Evolutionary conservation across 2,329 filamentous ascomycete genomes (phyloP).

Genomic region (Parasarocladium wereldwijsianum): DNA sequence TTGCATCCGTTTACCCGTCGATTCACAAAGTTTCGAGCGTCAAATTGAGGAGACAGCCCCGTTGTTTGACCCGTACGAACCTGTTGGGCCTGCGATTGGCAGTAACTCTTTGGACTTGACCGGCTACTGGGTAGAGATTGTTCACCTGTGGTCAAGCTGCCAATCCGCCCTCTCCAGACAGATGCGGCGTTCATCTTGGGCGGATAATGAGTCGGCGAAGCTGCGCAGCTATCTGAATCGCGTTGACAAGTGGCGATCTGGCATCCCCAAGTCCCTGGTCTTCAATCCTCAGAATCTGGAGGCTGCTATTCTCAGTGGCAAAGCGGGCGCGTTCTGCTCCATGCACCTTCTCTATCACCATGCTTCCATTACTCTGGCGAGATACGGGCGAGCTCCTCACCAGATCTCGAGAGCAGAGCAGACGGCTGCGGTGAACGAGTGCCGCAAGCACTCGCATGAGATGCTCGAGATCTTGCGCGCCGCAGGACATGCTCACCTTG

Average conservation of each 20-base stretch:
- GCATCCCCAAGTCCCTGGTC: constrained; percentile 37
- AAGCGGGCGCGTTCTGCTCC: constrained; percentile 43
- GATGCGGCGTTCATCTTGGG: constrained; percentile 13
- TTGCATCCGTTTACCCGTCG: constrained; percentile 50
- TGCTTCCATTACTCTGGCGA: constrained; percentile 48
- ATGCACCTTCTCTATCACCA: constrained; percentile 55
- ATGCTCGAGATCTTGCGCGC: constrained; percentile 32
- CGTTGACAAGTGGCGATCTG: constrained; percentile 41
- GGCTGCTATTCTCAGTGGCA: constrained; percentile 33
- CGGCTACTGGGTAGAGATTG: constrained; percentile 45
- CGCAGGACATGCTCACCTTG: constrained; percentile 21
- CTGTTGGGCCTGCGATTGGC: no score
- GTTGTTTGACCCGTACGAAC: constrained; percentile 42
- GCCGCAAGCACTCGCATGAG: constrained; percentile 35
- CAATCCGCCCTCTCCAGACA: constrained; percentile 39
- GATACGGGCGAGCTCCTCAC: constrained; percentile 32
- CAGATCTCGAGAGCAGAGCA: constrained; percentile 25
- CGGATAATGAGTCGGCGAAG: constrained; percentile 14
- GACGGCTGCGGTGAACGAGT: constrained; percentile 28
- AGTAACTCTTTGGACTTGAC: constrained; percentile 1
- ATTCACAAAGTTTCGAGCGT: constrained; percentile 45
- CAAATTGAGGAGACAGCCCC: constrained; percentile 42
- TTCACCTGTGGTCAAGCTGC: constrained; percentile 50
- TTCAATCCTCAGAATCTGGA: constrained; percentile 44
- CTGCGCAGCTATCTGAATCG: constrained; percentile 33